These are phyloP conservation scores for Daldinia grandis DNA, from an alignment of 495 filamentous ascomycete species.

Conservation along the genomic window DNA sequence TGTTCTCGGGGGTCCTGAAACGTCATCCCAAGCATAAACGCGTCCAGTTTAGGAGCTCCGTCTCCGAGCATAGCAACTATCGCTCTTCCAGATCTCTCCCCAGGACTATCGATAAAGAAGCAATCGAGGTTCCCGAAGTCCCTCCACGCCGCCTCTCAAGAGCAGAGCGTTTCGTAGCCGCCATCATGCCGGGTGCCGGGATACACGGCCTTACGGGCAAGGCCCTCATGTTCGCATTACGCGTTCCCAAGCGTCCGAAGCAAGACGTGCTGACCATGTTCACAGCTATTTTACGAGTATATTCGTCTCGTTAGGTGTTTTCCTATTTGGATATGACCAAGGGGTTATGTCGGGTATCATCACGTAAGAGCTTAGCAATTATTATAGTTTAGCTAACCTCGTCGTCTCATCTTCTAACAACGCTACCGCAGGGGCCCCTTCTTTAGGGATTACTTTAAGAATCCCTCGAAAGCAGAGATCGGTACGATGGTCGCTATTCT, in stretches of 20 bases:
- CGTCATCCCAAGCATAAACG: constrained; percentile 54
- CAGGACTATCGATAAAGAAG: constrained; percentile 73
- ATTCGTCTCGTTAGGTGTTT: constrained; percentile 97
- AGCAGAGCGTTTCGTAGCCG: constrained; percentile 72
- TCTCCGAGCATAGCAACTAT: constrained; percentile 43
- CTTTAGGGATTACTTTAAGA: constrained; percentile 91
- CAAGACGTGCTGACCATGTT: constrained; percentile 47
- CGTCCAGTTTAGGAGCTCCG: constrained; percentile 56
- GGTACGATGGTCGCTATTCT: constrained; percentile 97
- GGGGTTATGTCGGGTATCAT: constrained; percentile 99
- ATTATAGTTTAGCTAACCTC: constrained; percentile 8
- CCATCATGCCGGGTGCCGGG: constrained; percentile 85
- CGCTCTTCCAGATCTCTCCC: constrained; percentile 40
- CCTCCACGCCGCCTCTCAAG: constrained; percentile 66
- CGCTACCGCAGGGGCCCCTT: constrained; percentile 69
- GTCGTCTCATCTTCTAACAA: constrained; percentile 38
- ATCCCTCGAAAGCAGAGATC: constrained; percentile 82
- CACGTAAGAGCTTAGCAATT: constrained; percentile 54
- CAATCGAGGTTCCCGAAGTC: constrained; percentile 81
- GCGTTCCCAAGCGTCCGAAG: not conserved
- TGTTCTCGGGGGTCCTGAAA: constrained; percentile 58
- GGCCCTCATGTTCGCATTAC: constrained; percentile 78
- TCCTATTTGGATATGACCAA: constrained; percentile 98
- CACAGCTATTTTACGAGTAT: constrained; percentile 94
- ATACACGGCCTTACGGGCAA: constrained; percentile 95